Conservation (phyloP, 1,284 basidiomycete species). For the Neonothopanus nambi region DNA sequence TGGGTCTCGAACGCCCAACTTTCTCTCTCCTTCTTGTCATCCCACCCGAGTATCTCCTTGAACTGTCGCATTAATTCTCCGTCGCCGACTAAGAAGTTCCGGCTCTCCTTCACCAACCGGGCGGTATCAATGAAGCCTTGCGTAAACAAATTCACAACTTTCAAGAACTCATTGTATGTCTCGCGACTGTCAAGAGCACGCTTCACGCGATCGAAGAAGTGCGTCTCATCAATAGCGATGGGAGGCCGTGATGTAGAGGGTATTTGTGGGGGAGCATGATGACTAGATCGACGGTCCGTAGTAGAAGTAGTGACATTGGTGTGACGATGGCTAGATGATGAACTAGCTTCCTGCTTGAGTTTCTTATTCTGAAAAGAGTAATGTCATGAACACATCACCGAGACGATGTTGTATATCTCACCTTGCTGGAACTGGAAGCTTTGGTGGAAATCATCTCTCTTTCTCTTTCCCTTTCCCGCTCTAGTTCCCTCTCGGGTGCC, state of each 20-base stretch:
- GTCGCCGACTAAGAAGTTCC: conserved; percentile 65
- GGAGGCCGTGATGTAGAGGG: conserved; percentile 28
- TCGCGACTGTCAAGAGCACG: conserved; percentile 85
- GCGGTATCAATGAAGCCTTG: conserved; percentile 92
- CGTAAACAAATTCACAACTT: conserved; percentile 92
- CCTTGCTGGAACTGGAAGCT: conserved; percentile 23
- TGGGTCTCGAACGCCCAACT: conserved; percentile 40
- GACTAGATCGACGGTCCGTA: conserved; percentile 23
- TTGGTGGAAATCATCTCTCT: conserved; percentile 5
- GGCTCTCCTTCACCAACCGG: conserved; percentile 71
- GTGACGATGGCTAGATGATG: too few relatives aligned
- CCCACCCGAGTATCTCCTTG: conserved; percentile 91
- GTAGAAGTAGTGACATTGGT: conserved; percentile 1
- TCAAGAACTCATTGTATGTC: conserved; percentile 95
- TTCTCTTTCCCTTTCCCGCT: conserved; percentile 30
- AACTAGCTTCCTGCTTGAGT: conserved; percentile 29
- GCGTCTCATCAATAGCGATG: conserved; percentile 64
- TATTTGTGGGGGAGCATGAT: conserved; percentile 28
- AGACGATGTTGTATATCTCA: conserved; percentile 13
- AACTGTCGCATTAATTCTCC: conserved; percentile 84
- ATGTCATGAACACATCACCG: conserved; percentile 10
- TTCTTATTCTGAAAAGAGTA: conserved; percentile 30
- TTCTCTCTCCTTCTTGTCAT: conserved; percentile 65
- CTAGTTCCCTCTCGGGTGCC: conserved; percentile 47
- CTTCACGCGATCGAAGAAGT: conserved; percentile 95